Evolutionary conservation across 495 filamentous ascomycete species (phyloP), one percentile per base, ranked within the genome.

Genomic region (Venustampulla echinocandica): DNA sequence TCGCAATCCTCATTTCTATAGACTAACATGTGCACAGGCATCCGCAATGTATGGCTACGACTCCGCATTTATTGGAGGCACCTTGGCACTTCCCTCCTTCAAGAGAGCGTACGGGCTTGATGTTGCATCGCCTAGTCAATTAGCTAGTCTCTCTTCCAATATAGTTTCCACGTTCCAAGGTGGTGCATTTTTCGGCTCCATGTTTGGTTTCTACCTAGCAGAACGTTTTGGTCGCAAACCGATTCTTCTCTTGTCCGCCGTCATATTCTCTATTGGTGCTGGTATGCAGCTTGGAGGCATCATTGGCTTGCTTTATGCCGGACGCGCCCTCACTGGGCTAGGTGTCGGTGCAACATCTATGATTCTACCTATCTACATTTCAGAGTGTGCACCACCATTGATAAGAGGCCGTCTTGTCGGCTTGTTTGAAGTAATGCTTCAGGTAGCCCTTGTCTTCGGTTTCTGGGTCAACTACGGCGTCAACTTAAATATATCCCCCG

Each of bases 401-500:
- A 64, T 70, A 33, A 66, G 68, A 20, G 68, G 68, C 10, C 59
- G 63, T 23, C 6, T 22, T 4, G 37, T 40, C 11, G 72, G 64
- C 1, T 63, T 79, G 20, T 68, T 77, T 55, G 75, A 86, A 61
- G 63, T 85, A 27, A 77, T 80, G 7, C 84, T 80, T 76, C 83
- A 86, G 61, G 69, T 82, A 53, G 82, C 81, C 32, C 80, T 80
- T 10, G 62, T 87, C 17, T 72, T 82, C 15, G 82, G 82, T 2
- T 86, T 85, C 53, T 84, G 77, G 78, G 80, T 84, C 54, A 82
- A 82, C 53, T 74, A 74, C 49, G 74, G 73, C 24, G 62, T 78
- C 40, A 30, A 30, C n/a, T 62, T 57, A 28, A 61, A 63, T 38
- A 71, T 66, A 0, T 59, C 73, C 44, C 58, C 64, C 1, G 60